phyloP scores from a whole-genome alignment of 352 stramenopile genomes.

The Phytopythium boreale region DNA sequence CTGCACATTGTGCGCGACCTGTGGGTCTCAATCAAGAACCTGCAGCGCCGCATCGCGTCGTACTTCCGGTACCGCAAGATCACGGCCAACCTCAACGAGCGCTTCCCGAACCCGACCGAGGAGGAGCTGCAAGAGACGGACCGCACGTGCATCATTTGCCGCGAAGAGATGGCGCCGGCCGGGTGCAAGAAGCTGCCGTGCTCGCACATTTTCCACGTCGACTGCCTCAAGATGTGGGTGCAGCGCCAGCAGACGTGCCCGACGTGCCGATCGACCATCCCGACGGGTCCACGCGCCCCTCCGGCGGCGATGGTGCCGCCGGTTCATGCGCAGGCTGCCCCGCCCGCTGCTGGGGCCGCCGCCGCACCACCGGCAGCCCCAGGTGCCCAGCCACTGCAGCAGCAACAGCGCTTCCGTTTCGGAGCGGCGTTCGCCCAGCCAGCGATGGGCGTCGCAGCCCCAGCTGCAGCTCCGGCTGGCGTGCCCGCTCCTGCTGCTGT shows the following conservation, averaged over 20 bases:
- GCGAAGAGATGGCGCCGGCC: slow-evolving; percentile 89
- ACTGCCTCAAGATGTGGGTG: slow-evolving; percentile 98
- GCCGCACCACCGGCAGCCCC: slow-evolving; percentile 7
- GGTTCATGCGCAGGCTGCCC: slow-evolving; percentile 16
- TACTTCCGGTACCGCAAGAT: slow-evolving; percentile 94
- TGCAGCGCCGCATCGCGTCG: slow-evolving; percentile 77
- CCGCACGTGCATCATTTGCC: slow-evolving; percentile 96
- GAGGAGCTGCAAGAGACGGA: slow-evolving; percentile 94
- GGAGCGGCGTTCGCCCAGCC: slow-evolving; percentile 23
- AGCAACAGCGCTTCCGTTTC: slow-evolving; percentile 25
- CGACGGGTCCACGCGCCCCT: slow-evolving; percentile 48
- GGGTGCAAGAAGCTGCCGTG: slow-evolving; percentile 96
- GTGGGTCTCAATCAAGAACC: slow-evolving; percentile 90
- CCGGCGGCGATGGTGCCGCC: slow-evolving; percentile 30
- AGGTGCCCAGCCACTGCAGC: slow-evolving; percentile 4
- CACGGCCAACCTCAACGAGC: slow-evolving; percentile 94
- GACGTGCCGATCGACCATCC: slow-evolving; percentile 96
- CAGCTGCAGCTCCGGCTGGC: not conserved
- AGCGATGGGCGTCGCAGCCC: slow-evolving; percentile 3
- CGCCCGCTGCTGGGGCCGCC: slow-evolving; percentile 16
- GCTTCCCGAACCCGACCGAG: slow-evolving; percentile 92
- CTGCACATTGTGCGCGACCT: slow-evolving; percentile 97
- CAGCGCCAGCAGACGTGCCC: slow-evolving; percentile 98
- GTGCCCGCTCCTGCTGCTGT: not conserved
- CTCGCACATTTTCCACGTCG: slow-evolving; percentile 96